Percentiles rank a stretch among this genome's conserved stretches.
Conservation (phyloP, 805 yeast genomes). For the Yarrowia sp. region DNA sequence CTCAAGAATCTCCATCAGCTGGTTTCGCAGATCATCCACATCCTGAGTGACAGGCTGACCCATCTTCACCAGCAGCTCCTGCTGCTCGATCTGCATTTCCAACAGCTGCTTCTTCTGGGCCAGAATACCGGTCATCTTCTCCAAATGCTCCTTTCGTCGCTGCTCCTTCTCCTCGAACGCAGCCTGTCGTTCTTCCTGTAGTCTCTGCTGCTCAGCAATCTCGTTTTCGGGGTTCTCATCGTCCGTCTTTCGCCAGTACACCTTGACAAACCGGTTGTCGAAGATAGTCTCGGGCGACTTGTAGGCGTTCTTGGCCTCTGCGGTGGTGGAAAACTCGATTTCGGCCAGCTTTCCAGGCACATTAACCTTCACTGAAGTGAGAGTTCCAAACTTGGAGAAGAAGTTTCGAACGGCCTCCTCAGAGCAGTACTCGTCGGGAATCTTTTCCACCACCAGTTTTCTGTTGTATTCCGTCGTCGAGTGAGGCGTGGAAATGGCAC, state of each 20-base stretch:
- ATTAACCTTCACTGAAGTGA: conserved; percentile 49
- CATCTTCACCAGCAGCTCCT: conserved; percentile 42
- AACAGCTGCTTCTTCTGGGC: conserved; percentile 52
- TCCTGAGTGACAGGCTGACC: conserved; percentile 43
- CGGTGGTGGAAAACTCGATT: conserved; percentile 52
- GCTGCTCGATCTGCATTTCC: conserved; percentile 47
- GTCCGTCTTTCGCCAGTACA: conserved; percentile 52
- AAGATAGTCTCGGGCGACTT: conserved; percentile 55
- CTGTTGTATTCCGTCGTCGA: conserved; percentile 47
- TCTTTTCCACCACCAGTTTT: conserved; percentile 53
- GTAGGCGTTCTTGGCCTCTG: conserved; percentile 56
- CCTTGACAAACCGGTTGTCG: conserved; percentile 58
- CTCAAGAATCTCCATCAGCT: conserved; percentile 48
- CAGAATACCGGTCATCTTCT: conserved; percentile 50
- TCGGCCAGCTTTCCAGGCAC: conserved; percentile 50
- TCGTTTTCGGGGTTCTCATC: conserved; percentile 48
- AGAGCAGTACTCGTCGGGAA: conserved; percentile 55
- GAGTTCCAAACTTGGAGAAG: conserved; percentile 55
- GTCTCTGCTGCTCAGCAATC: conserved; percentile 51
- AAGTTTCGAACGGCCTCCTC: conserved; percentile 50
- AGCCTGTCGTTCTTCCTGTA: conserved; percentile 54
- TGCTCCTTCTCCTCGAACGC: conserved; percentile 53
- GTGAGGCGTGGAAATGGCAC: conserved; percentile 41
- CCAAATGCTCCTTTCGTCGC: conserved; percentile 50
- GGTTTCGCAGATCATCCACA: conserved; percentile 46